Evolutionary conservation across 2,329 filamentous ascomycete genomes (phyloP), one percentile per base, ranked within the genome.

Genomic region (Septoria linicola): DNA sequence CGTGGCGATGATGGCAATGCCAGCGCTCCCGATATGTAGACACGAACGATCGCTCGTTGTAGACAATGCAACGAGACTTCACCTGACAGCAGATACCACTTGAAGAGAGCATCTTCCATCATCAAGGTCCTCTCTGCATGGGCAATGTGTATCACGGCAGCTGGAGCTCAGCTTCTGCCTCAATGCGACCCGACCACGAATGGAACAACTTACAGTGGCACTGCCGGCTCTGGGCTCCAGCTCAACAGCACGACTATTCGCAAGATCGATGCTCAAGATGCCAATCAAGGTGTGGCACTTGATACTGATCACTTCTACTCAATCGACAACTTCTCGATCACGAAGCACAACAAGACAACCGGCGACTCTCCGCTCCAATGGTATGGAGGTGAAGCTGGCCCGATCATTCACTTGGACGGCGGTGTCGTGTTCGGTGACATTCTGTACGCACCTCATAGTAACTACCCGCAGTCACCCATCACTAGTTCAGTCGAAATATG

Each of bases 61-160:
- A n/a, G n/a, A n/a, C n/a, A n/a, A n/a, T n/a, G n/a, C n/a, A n/a
- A n/a, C n/a, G n/a, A n/a, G n/a, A n/a, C n/a, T n/a, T n/a, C n/a
- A n/a, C n/a, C n/a, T n/a, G n/a, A n/a, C n/a, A n/a, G n/a, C n/a
- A n/a, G n/a, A n/a, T n/a, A n/a, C n/a, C n/a, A n/a, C n/a, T n/a
- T n/a, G 23, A 27, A 5, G 23, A 5, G 23, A 27, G 23, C 5
- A 27, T 27, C 10, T 10, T 5, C 23, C 23, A 27, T 27, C 23
- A 27, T 27, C n/a, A n/a, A n/a, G n/a, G n/a, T n/a, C n/a, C n/a
- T n/a, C n/a, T n/a, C n/a, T n/a, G n/a, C n/a, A n/a, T n/a, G n/a
- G n/a, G n/a, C n/a, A n/a, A n/a, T n/a, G n/a, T n/a, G 23, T 10
- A 27, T 27, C 23, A 16, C n/a, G 11, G 19, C 34, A 75, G 77